These are phyloP conservation scores for Davidsoniella neocaledoniae DNA, from an alignment of 2,329 filamentous ascomycete genomes.

Conservation along the genomic window DNA sequence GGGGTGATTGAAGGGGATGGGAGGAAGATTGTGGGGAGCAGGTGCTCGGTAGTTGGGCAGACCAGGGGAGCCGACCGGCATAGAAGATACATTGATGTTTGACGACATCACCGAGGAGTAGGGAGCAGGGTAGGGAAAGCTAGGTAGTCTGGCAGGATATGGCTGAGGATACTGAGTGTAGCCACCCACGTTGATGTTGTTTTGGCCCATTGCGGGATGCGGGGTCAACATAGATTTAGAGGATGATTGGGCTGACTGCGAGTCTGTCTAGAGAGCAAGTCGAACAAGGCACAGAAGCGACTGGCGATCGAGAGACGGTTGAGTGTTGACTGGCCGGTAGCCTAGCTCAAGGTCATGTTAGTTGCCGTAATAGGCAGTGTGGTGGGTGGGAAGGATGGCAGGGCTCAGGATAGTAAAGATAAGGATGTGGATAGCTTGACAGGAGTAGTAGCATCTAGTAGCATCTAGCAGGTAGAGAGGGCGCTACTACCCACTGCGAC, in stretches of 20 bases:
- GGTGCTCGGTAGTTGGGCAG: not conserved
- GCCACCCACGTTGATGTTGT: slow-evolving; percentile 2
- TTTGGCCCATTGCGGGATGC: not conserved
- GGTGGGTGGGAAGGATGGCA: not conserved
- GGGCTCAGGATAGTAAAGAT: not conserved
- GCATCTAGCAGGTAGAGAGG: not conserved
- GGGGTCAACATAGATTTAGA: not conserved
- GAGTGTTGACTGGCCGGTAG: slow-evolving; percentile 1
- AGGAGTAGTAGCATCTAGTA: not conserved
- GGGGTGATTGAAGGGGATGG: not conserved
- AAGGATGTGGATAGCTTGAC: not conserved
- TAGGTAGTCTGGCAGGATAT: too few relatives aligned
- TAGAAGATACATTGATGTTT: not conserved
- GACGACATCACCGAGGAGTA: not conserved
- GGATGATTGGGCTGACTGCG: not conserved
- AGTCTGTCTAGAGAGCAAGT: not conserved
- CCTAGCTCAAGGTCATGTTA: slow-evolving; percentile 6
- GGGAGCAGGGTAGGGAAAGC: not conserved
- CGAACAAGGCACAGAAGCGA: not conserved
- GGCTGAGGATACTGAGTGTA: not conserved
- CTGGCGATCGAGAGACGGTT: not conserved
- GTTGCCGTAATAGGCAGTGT: slow-evolving; percentile 8
- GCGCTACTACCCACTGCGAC: not conserved
- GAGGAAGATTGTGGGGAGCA: not conserved
- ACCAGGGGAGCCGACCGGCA: not conserved